Base-by-base conservation (phyloP, 1,139 yeast species). In the Geotrichum siamense region DNA sequence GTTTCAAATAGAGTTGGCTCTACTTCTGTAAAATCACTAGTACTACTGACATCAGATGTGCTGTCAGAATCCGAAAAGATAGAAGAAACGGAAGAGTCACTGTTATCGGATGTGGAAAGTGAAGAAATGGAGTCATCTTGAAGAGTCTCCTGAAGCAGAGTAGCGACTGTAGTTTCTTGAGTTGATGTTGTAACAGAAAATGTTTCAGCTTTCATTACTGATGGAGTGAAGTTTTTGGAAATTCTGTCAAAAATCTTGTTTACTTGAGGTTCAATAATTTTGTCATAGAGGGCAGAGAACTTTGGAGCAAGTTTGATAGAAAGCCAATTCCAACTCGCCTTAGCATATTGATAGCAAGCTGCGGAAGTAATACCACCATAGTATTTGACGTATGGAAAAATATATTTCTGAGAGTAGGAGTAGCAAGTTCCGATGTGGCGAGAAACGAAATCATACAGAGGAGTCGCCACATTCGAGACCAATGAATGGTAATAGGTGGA, bases 191-290 rank as follows among this genome's bases (percentile, higher is more conserved):
- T 19, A 10, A 17, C 19, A 36, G 31, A 9, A 22, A 5, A 23
- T 23, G 25, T 12, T 22, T 28, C 12, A 9, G 9, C 23, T 10
- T 28, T 8, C n/a, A 23, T 6, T 10, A 23, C 6, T 28, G 16
- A 6, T 8, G 34, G 15, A 32, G 48, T 6, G 28, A 39, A 9
- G 23, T 47, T 41, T 29, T 44, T 48, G 26, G 48, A 43, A 16
- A 58, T 47, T n/a, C 57, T 48, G 31, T 52, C 54, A 28, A 50
- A 49, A 36, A 59, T 57, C 46, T 56, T 57, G 39, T 47, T 43
- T 3, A 59, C 46, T 38, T 59, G 62, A 10, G 63, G 62, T 47
- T 58, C 61, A 20, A 59, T 51, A 10, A 49, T 48, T 25, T 52
- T 52, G 10, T 47, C 48, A 42, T 58, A 58, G 3, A 57, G 38